phyloP scores from a whole-genome alignment of 164 flowering plant species.

The Berberis thunbergii region DNA sequence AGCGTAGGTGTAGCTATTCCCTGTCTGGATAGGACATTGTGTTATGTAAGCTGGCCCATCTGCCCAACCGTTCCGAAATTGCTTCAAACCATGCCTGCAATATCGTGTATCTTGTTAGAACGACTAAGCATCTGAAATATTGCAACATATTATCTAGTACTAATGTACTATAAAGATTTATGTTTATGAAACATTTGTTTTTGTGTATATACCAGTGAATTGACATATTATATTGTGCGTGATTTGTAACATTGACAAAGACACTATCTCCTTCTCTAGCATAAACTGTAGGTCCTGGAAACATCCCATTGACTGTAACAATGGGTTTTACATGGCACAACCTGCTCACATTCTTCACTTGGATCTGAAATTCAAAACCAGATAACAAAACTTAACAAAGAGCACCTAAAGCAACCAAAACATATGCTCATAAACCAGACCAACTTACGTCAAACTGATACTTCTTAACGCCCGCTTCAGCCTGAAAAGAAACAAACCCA shows the following conservation, averaged over 20 bases:
- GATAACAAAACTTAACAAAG: neutral
- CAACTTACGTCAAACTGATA: slow-evolving; percentile 39
- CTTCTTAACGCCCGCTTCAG: slow-evolving; percentile 33
- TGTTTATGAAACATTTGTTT: neutral
- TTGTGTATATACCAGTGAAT: slow-evolving; percentile 39
- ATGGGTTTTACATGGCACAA: slow-evolving; percentile 51
- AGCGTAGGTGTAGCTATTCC: slow-evolving; percentile 41
- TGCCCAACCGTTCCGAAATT: slow-evolving; percentile 57
- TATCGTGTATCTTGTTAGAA: neutral
- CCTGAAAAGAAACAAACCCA: slow-evolving; percentile 12
- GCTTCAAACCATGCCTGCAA: slow-evolving; percentile 61
- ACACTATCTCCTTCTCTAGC: slow-evolving; percentile 49
- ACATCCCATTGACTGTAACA: slow-evolving; percentile 58
- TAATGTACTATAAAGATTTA: too few species aligned
- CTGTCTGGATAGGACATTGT: slow-evolving; percentile 53
- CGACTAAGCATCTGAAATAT: neutral
- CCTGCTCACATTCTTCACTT: slow-evolving; percentile 48
- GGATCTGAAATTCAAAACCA: slow-evolving; percentile 22
- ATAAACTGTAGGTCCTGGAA: slow-evolving; percentile 57
- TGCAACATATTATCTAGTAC: too few species aligned
- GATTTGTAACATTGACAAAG: slow-evolving; percentile 39
- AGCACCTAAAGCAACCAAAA: neutral
- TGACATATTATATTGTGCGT: slow-evolving; percentile 52
- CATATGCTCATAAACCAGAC: neutral
- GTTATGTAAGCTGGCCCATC: slow-evolving; percentile 66